Conservation (phyloP, 2,329 filamentous ascomycete genomes). For the Cladosporium sp. region DNA sequence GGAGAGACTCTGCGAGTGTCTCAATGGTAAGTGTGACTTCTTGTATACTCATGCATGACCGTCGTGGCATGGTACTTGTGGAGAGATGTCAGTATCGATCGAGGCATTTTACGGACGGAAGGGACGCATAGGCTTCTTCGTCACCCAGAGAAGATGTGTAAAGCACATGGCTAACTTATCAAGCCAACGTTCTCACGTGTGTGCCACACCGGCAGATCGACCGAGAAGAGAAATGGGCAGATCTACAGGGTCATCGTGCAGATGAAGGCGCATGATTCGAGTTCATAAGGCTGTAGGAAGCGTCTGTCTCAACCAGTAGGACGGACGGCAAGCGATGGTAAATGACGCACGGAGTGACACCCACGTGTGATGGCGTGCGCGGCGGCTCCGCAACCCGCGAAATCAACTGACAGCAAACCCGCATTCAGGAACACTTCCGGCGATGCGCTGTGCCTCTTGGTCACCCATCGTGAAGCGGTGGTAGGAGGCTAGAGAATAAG, state of each 20-base stretch:
- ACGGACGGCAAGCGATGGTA: background rate
- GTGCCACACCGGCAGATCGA: constrained; percentile 3
- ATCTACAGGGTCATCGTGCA: constrained; percentile 10
- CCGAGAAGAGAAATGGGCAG: background rate
- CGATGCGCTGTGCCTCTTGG: background rate
- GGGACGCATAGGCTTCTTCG: background rate
- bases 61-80: background rate
- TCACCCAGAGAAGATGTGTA: background rate
- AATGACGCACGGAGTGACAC: background rate
- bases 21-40: background rate
- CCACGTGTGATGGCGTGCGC: constrained; percentile 19
- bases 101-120: background rate
- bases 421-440: constrained; percentile 19
- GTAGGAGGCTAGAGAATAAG: background rate
- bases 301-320: background rate
- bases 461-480: background rate
- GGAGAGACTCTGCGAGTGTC: background rate
- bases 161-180: background rate
- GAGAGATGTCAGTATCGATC: background rate
- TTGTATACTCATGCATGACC: background rate
- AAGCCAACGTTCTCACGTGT: constrained; percentile 3
- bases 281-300: constrained; percentile 12
- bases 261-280: background rate
- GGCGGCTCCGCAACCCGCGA: constrained; percentile 7
- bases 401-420: constrained; percentile 1